These are phyloP conservation scores for Solanum tarijense DNA, from an alignment of 257 asterid genomes.

Conservation along the genomic window DNA sequence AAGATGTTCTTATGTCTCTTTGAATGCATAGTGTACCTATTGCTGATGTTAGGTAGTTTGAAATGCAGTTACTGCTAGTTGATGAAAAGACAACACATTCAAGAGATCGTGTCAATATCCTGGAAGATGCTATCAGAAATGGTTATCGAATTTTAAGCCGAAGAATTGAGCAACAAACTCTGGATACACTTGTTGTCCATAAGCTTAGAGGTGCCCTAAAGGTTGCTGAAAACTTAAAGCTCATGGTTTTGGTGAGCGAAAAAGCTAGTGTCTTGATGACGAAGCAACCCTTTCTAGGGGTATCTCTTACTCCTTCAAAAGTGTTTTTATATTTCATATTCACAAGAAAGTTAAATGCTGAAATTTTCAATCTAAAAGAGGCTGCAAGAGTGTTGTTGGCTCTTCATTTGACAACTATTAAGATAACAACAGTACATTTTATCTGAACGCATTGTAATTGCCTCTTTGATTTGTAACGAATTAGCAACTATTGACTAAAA, in stretches of 20 bases:
- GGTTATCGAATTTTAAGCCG: constrained; percentile 71
- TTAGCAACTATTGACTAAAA: neutral
- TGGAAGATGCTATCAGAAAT: constrained; percentile 87
- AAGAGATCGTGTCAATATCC: constrained; percentile 54
- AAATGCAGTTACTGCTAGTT: constrained; percentile 58
- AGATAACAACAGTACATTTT: neutral
- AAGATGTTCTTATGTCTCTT: neutral
- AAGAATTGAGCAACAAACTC: constrained; percentile 92
- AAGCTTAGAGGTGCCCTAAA: constrained; percentile 77
- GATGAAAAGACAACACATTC: constrained; percentile 88
- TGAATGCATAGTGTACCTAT: neutral
- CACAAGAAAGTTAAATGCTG: neutral
- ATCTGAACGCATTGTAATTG: neutral
- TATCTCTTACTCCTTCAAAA: constrained; percentile 1
- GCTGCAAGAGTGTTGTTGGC: neutral
- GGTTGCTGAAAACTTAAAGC: constrained; percentile 82
- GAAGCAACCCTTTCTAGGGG: constrained; percentile 87
- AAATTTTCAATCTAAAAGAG: neutral
- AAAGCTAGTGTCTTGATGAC: constrained; percentile 83
- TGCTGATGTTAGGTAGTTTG: constrained; percentile 1
- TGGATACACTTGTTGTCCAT: constrained; percentile 84
- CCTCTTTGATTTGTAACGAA: neutral
- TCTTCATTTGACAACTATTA: neutral
- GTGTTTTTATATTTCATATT: neutral
- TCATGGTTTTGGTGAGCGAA: constrained; percentile 95